A percentile compares a stretch with the other conserved stretches of the same genome.
These are phyloP conservation scores for Syncephalis plumigaleata DNA, from an alignment of 371 early-diverging fungal genomes.

Conservation along the genomic window DNA sequence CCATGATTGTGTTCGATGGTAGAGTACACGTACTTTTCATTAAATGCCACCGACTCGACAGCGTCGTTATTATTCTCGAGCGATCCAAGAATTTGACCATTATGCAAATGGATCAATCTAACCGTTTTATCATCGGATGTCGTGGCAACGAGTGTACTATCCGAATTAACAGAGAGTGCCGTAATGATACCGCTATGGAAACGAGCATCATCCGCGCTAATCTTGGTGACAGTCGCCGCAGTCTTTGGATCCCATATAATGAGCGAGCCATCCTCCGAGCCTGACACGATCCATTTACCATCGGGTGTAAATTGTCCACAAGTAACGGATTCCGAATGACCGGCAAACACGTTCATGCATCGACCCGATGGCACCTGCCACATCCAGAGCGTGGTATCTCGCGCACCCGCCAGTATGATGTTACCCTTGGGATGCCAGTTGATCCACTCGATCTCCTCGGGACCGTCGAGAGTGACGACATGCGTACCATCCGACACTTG, in stretches of 20 bases:
- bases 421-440: constrained; percentile 92
- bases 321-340: constrained; percentile 70
- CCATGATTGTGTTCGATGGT: too few relatives aligned
- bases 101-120: constrained; percentile 51
- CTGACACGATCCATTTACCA: constrained; percentile 76
- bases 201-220: constrained; percentile 60
- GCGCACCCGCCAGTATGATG: constrained; percentile 71
- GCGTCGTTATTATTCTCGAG: constrained; percentile 63
- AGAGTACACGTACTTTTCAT: constrained; percentile 21
- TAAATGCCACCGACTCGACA: constrained; percentile 60
- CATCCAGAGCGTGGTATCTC: constrained; percentile 90
- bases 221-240: constrained; percentile 36
- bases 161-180: constrained; percentile 49
- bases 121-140: constrained; percentile 68
- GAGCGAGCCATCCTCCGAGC: constrained; percentile 67
- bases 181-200: constrained; percentile 78
- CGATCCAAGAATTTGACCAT: constrained; percentile 30
- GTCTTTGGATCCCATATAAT: constrained; percentile 90
- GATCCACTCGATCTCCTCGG: constrained; percentile 85
- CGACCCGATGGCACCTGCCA: constrained; percentile 78
- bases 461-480: constrained; percentile 63
- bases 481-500: constrained; percentile 36
- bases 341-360: constrained; percentile 86
- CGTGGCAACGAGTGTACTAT: constrained; percentile 58
- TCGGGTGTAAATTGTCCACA: constrained; percentile 80